Conservation (phyloP, 2,329 filamentous ascomycete genomes). For the Paraphoma sp. region DNA sequence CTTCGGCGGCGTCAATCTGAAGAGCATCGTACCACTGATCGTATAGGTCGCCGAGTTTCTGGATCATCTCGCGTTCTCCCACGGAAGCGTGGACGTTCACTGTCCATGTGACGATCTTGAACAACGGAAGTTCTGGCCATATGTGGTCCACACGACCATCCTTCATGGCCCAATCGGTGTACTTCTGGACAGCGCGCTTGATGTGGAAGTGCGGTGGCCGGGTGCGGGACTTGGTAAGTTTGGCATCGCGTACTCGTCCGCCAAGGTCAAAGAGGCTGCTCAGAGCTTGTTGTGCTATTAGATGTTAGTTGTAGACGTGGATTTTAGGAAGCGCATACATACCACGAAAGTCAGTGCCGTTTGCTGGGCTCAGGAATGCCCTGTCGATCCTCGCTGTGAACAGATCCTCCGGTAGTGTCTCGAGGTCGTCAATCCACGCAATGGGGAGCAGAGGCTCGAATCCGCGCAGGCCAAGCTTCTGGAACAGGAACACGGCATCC, state of each 20-base stretch:
- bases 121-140: conserved; percentile 50
- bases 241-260: conserved; percentile 59
- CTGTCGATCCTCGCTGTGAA: conserved; percentile 54
- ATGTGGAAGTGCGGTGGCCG: conserved; percentile 49
- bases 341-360: conserved; percentile 56
- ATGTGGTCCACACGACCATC: conserved; percentile 54
- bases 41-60: conserved; percentile 53
- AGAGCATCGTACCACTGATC: conserved; percentile 51
- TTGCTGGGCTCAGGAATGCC: conserved; percentile 55
- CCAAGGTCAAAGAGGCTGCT: conserved; percentile 58
- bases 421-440: conserved; percentile 61
- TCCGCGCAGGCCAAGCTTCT: conserved; percentile 62
- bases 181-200: conserved; percentile 52
- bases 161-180: conserved; percentile 61
- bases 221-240: conserved; percentile 45
- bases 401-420: conserved; percentile 59
- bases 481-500: conserved; percentile 60
- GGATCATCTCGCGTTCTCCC: conserved; percentile 52
- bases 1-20: conserved; percentile 19
- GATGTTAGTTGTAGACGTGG: background rate
- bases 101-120: conserved; percentile 54
- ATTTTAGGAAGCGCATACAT: conserved; percentile 8
- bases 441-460: conserved; percentile 62
- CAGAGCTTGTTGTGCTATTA: conserved; percentile 59
- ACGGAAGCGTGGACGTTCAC: conserved; percentile 46